Percentiles rank a stretch among this genome's conserved stretches.
Conservation (phyloP, 1,284 basidiomycete species). For the Exobasidium cylindrosporum region DNA sequence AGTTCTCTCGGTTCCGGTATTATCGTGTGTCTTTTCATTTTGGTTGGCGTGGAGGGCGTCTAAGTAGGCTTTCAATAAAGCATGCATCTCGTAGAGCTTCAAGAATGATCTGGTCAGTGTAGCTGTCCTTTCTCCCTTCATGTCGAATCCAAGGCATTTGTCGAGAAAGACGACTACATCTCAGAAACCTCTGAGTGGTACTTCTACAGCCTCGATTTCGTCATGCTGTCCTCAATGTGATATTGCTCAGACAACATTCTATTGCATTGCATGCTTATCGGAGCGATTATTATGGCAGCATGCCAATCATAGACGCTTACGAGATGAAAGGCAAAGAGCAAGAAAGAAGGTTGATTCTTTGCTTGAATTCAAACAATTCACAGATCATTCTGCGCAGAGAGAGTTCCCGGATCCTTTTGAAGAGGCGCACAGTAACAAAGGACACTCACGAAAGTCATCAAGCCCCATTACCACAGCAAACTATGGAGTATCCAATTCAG, state of each 20-base stretch:
- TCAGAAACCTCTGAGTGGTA: background rate
- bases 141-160: no score
- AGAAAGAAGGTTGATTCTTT: constrained; percentile 15
- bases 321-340: constrained; percentile 23
- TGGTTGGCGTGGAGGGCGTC: no score
- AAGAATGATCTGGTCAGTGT: no score
- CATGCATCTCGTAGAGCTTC: no score
- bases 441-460: background rate
- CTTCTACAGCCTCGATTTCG: no score
- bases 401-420: background rate
- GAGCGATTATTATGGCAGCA: constrained; percentile 26
- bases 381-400: background rate
- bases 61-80: no score
- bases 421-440: background rate
- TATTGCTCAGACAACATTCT: constrained; percentile 28
- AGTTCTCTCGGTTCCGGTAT: no score
- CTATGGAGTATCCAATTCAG: background rate
- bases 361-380: background rate
- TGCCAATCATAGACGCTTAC: constrained; percentile 24
- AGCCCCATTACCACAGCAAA: background rate
- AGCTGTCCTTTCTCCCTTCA: no score
- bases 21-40: no score
- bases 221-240: constrained; percentile 26
- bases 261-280: constrained; percentile 28
- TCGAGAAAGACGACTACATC: background rate